Evolutionary conservation across 169 alveolate species (phyloP).

Genomic region (Neospora caninum): DNA sequence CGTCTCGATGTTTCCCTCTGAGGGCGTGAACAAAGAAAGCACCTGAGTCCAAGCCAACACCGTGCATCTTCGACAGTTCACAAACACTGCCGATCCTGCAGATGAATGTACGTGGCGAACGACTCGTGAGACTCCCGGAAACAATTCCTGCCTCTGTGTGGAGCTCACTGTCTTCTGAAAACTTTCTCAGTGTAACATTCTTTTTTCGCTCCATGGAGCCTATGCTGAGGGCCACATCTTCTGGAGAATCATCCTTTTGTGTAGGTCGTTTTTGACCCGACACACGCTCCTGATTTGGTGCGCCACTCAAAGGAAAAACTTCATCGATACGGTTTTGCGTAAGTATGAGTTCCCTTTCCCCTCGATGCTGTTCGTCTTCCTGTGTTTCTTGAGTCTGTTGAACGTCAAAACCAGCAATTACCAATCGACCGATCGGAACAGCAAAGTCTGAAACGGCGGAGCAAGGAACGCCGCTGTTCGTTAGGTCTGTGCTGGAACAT

Average conservation of each 20-base stretch:
- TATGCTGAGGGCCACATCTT: background rate
- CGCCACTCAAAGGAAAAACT: too few relatives aligned
- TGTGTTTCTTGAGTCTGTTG: background rate
- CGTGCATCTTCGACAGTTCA: conserved; percentile 5
- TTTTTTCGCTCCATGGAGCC: background rate
- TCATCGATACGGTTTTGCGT: too few relatives aligned
- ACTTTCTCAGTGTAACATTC: background rate
- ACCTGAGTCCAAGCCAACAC: conserved; percentile 20
- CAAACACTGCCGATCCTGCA: conserved; percentile 13
- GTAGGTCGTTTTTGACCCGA: background rate
- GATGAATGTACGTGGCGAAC: background rate
- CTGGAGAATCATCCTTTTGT: background rate
- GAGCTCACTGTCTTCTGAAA: background rate
- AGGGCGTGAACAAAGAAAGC: background rate
- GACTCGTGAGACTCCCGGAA: background rate
- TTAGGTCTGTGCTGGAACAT: conserved; percentile 66
- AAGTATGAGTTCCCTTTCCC: too few relatives aligned
- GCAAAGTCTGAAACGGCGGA: conserved; percentile 48
- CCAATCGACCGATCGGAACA: conserved; percentile 58
- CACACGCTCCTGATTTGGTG: too few relatives aligned
- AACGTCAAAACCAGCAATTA: conserved; percentile 36
- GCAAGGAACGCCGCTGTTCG: conserved; percentile 55
- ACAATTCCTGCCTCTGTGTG: background rate
- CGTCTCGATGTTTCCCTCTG: background rate
- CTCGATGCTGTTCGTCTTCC: background rate